A percentile compares a stretch with the other conserved stretches of the same genome.
phyloP scores from a whole-genome alignment of 768 basidiomycete species.

The Russula ochroleuca region DNA sequence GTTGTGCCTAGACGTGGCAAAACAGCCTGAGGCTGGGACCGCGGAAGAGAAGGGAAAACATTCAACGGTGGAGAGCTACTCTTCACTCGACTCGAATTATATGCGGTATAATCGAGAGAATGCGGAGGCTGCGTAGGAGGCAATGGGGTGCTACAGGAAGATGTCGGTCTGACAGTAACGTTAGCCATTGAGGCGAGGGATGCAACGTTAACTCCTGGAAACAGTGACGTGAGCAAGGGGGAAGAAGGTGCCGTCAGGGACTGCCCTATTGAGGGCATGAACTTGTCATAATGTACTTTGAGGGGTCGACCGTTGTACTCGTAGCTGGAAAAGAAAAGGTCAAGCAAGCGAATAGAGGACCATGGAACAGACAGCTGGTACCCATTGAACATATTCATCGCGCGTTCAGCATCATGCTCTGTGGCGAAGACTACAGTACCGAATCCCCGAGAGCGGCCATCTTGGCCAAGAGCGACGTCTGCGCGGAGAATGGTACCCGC shows the following conservation, averaged over 20 bases:
- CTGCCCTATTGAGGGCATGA: conserved; percentile 40
- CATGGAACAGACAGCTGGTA: conserved; percentile 37
- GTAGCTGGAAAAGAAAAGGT: conserved; percentile 46
- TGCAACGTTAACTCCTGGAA: conserved; percentile 3
- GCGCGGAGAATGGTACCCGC: conserved; percentile 89
- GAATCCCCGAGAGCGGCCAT: conserved; percentile 87
- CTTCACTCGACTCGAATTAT: conserved; percentile 6
- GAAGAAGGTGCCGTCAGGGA: conserved; percentile 26
- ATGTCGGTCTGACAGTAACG: conserved; percentile 8
- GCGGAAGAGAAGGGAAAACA: conserved; percentile 7
- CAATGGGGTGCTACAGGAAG: conserved; percentile 12
- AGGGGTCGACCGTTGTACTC: conserved; percentile 84
- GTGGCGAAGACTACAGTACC: conserved; percentile 87
- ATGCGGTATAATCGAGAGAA: conserved; percentile 13
- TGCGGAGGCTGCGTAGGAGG: neutral
- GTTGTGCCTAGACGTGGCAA: neutral
- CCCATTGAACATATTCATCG: conserved; percentile 89
- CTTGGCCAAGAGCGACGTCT: conserved; percentile 82
- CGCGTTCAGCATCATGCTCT: conserved; percentile 78
- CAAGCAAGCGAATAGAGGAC: neutral
- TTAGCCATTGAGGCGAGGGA: conserved; percentile 14
- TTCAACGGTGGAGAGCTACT: conserved; percentile 7
- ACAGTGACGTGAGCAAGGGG: conserved; percentile 9
- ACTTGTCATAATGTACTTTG: conserved; percentile 91
- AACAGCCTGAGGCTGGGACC: conserved; percentile 17